These are phyloP conservation scores for Atkinsonella hypoxylon DNA, from an alignment of 2,329 filamentous ascomycete genomes.

Conservation along the genomic window DNA sequence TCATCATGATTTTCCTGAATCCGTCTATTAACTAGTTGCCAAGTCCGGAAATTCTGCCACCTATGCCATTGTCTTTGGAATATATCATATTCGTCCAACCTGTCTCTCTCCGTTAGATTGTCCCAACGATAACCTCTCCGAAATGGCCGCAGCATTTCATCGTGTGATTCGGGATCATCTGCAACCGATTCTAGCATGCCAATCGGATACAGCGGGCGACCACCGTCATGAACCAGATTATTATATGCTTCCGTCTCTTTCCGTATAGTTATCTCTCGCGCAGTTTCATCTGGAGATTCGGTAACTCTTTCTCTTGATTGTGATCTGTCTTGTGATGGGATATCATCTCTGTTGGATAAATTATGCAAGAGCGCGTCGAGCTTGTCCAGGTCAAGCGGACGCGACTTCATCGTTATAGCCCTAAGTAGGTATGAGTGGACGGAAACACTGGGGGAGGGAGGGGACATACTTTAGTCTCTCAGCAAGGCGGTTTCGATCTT, in stretches of 20 bases:
- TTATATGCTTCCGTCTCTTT: constrained; percentile 15
- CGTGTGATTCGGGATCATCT: constrained; percentile 11
- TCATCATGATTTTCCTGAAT: constrained; percentile 9
- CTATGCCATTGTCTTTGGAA: constrained; percentile 15
- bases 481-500: constrained; percentile 8
- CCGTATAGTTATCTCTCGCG: background rate
- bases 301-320: background rate
- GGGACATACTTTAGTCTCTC: constrained; percentile 10
- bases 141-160: constrained; percentile 18
- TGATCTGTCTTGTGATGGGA: background rate
- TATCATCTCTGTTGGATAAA: constrained; percentile 1
- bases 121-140: constrained; percentile 2
- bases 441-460: background rate
- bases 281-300: background rate
- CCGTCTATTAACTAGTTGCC: constrained; percentile 17
- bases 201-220: constrained; percentile 19
- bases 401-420: background rate
- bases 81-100: background rate
- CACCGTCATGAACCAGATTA: constrained; percentile 18
- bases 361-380: constrained; percentile 11
- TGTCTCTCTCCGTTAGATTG: constrained; percentile 1
- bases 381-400: constrained; percentile 11
- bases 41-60: constrained; percentile 20
- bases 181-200: constrained; percentile 14
- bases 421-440: background rate